phyloP scores from a whole-genome alignment of 441 rosid genomes.

The Mallotus japonicus region DNA sequence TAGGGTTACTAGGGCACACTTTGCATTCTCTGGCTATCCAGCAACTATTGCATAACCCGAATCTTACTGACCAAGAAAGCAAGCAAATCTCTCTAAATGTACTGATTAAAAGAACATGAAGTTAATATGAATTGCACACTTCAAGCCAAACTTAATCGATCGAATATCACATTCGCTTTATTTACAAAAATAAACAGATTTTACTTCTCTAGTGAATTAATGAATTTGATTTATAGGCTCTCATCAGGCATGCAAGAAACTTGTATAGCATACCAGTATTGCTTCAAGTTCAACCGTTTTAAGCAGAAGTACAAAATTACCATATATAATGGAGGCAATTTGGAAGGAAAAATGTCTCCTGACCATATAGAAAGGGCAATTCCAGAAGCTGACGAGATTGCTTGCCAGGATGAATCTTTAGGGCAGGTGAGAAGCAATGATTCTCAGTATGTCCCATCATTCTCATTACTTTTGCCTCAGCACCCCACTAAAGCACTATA shows the following conservation, averaged over 20 bases:
- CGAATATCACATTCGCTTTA: not conserved
- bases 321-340: not conserved
- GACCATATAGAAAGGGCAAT: slow-evolving; percentile 10
- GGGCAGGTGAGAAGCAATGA: slow-evolving; percentile 15
- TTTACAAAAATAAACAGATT: not conserved
- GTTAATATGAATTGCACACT: not conserved
- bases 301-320: not conserved
- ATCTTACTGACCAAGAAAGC: too few species aligned
- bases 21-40: too few species aligned
- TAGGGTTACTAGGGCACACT: not conserved
- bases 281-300: not conserved
- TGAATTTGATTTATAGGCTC: not conserved
- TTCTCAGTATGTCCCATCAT: slow-evolving; percentile 6
- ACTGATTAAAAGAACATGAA: not conserved
- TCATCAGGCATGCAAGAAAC: not conserved
- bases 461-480: slow-evolving; percentile 12
- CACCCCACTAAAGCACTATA: slow-evolving; percentile 14
- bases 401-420: not conserved
- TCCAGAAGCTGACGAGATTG: not conserved
- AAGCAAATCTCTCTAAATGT: too few species aligned
- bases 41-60: too few species aligned
- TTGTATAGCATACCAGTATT: too few species aligned
- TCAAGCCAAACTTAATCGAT: not conserved
- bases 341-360: not conserved
- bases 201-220: not conserved